These are phyloP conservation scores for Fusarium drepaniforme DNA, from an alignment of 2,329 filamentous ascomycete species.

Conservation along the genomic window DNA sequence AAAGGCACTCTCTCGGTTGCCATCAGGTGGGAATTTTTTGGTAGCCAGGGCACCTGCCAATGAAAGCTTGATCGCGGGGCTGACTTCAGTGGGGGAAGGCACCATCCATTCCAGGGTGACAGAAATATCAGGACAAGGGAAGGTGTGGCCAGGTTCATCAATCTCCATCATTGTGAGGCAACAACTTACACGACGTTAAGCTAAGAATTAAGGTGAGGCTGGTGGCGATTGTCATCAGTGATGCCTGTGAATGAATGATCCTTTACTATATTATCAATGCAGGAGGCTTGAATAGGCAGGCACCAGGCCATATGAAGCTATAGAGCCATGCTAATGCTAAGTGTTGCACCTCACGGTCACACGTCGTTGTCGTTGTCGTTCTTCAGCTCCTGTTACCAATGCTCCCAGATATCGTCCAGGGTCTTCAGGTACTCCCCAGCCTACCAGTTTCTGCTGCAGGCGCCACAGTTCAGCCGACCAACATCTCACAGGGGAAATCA, in stretches of 20 bases:
- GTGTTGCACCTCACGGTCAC: not conserved
- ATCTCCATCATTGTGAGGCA: not conserved
- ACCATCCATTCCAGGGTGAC: not conserved
- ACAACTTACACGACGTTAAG: not conserved
- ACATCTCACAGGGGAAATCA: not conserved
- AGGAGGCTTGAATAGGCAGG: not conserved
- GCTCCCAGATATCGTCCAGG: not conserved
- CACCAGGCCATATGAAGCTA: not conserved
- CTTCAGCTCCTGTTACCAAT: not conserved
- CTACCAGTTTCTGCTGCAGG: slow-evolving; percentile 5
- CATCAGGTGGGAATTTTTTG: slow-evolving; percentile 40
- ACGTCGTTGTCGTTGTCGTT: not conserved
- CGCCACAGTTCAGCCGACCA: slow-evolving; percentile 3
- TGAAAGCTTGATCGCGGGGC: slow-evolving; percentile 25
- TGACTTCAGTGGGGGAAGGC: slow-evolving; percentile 23
- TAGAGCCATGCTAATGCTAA: not conserved
- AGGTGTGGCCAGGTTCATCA: not conserved
- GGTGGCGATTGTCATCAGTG: not conserved
- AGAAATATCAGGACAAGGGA: not conserved
- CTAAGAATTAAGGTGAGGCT: slow-evolving; percentile 12
- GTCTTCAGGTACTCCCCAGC: not conserved
- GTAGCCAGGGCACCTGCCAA: slow-evolving; percentile 35
- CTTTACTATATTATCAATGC: not conserved
- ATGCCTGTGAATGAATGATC: not conserved
- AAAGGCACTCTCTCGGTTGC: slow-evolving; percentile 26